Conservation (phyloP, 257 asterid genomes). For the Salvia rosmarinus region DNA sequence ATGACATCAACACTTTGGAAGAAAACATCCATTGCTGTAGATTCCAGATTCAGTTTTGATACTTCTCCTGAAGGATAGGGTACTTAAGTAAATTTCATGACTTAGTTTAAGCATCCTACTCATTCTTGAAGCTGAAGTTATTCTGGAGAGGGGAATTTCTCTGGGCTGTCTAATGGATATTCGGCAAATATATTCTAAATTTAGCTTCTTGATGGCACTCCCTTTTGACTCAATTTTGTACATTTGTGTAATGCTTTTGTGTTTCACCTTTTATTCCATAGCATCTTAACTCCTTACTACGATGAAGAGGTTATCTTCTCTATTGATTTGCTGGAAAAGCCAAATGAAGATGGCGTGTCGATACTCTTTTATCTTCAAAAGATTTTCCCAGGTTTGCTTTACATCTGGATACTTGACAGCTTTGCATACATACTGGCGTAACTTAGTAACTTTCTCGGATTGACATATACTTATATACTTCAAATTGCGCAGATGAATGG, state of each 20-base stretch:
- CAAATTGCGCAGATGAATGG: conserved; percentile 75
- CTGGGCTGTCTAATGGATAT: conserved; percentile 9
- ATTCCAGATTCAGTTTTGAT: conserved; percentile 6
- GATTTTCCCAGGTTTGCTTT: conserved; percentile 79
- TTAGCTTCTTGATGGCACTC: conserved; percentile 15
- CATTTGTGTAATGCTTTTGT: neutral
- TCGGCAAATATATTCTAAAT: conserved; percentile 9
- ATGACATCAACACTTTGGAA: neutral
- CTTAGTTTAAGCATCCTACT: neutral
- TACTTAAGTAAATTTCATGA: conserved; percentile 13
- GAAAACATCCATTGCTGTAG: conserved; percentile 4
- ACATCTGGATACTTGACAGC: conserved; percentile 25
- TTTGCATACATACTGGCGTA: conserved; percentile 3
- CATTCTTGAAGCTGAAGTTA: conserved; percentile 19
- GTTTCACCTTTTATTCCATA: conserved; percentile 35
- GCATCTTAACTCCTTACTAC: conserved; percentile 88
- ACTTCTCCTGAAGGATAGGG: conserved; percentile 14
- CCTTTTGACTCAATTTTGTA: neutral
- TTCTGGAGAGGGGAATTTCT: neutral
- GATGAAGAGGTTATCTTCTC: conserved; percentile 91
- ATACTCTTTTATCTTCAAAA: conserved; percentile 89
- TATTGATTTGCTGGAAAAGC: conserved; percentile 66
- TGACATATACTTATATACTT: conserved; percentile 27
- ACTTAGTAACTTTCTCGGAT: conserved; percentile 27
- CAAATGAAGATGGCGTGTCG: conserved; percentile 97